A percentile compares a stretch with the other conserved stretches of the same genome.
These are phyloP conservation scores for Diatrype stigma DNA, from an alignment of 2,329 filamentous ascomycete genomes.

Conservation along the genomic window DNA sequence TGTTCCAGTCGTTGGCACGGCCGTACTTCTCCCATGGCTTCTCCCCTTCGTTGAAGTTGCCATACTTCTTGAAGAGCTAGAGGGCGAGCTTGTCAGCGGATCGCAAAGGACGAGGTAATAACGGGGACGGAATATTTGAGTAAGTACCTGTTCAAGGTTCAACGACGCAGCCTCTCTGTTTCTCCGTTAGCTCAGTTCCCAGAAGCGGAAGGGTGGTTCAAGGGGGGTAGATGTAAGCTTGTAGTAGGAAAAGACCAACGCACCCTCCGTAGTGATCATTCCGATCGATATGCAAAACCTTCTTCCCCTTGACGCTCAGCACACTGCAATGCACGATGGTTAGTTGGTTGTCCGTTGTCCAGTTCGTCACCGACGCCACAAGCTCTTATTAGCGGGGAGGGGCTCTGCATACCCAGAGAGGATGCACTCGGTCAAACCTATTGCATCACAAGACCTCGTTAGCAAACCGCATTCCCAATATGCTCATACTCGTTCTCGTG, in stretches of 20 bases:
- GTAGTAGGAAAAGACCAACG: conserved; percentile 33
- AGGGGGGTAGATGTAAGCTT: conserved; percentile 10
- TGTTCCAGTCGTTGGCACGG: conserved; percentile 97
- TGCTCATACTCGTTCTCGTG: no score
- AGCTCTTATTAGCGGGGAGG: conserved; percentile 3
- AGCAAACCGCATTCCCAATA: neutral
- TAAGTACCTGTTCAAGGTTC: conserved; percentile 84
- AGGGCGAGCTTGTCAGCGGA: conserved; percentile 8
- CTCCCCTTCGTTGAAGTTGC: conserved; percentile 71
- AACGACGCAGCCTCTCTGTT: conserved; percentile 87
- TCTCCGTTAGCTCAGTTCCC: conserved; percentile 7
- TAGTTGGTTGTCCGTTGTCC: conserved; percentile 1
- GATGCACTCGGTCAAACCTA: conserved; percentile 97
- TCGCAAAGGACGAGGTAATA: conserved; percentile 7
- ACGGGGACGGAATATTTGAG: conserved; percentile 7
- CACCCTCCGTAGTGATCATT: conserved; percentile 99
- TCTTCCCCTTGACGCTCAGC: conserved; percentile 96
- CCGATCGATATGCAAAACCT: conserved; percentile 97
- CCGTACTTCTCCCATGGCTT: conserved; percentile 99
- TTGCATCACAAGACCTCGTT: conserved; percentile 31
- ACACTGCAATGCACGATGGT: conserved; percentile 55
- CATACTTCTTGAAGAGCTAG: conserved; percentile 88
- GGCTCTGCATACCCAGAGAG: conserved; percentile 74
- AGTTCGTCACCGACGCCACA: conserved; percentile 1
- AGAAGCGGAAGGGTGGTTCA: conserved; percentile 16